Conservation (phyloP, 257 asterid species). For the Penstemon newberryi region DNA sequence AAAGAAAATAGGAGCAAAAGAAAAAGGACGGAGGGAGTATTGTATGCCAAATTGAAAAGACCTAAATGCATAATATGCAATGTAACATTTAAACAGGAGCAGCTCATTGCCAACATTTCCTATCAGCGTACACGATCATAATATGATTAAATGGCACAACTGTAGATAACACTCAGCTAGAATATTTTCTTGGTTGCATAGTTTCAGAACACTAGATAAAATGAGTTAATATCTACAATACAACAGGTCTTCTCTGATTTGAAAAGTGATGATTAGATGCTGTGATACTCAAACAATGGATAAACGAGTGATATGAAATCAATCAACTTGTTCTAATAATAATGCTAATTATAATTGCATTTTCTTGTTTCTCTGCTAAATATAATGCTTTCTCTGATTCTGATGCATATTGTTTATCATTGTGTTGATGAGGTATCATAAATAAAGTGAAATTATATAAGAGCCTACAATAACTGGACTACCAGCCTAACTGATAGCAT, state of each 20-base stretch:
- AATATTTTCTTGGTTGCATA: neutral
- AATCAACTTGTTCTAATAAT: neutral
- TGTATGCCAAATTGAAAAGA: neutral
- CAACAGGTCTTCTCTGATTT: neutral
- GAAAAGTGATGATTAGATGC: neutral
- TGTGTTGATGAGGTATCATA: neutral
- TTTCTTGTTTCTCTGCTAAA: neutral
- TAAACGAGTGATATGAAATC: neutral
- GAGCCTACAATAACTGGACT: neutral
- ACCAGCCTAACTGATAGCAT: neutral
- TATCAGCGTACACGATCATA: neutral
- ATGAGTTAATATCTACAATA: neutral
- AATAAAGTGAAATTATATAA: neutral
- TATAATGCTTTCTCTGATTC: neutral
- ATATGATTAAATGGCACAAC: too few species aligned
- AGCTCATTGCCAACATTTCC: neutral
- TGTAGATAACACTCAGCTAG: conserved; percentile 3
- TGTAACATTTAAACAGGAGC: neutral
- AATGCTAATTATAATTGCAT: neutral
- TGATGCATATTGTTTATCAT: neutral
- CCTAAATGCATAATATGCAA: neutral
- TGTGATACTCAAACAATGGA: neutral
- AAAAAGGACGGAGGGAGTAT: too few species aligned
- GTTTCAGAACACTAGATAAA: neutral
- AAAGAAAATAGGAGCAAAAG: too few species aligned